phyloP scores from a whole-genome alignment of 768 basidiomycete genomes.

The Asterophora parasitica region DNA sequence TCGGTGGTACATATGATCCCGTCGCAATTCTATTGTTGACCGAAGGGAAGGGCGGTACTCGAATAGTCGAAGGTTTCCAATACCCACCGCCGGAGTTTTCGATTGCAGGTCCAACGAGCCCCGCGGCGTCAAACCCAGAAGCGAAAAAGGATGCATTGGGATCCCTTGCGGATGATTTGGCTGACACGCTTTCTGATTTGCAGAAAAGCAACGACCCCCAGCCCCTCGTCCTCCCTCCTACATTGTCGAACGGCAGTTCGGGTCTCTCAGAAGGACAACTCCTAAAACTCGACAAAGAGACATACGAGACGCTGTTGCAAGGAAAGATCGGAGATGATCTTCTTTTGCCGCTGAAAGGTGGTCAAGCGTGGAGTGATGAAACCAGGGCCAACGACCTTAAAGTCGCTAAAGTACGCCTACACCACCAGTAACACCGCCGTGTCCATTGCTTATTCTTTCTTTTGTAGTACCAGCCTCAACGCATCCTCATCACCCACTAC shows the following conservation, averaged over 20 bases:
- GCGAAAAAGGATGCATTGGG: slow-evolving; percentile 11
- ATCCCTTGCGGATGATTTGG: slow-evolving; percentile 34
- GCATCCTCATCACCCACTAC: slow-evolving; percentile 62
- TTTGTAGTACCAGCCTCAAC: slow-evolving; percentile 52
- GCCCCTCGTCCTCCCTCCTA: slow-evolving; percentile 29
- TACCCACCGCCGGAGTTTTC: slow-evolving; percentile 62
- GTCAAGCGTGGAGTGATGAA: slow-evolving; percentile 54
- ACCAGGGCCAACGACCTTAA: slow-evolving; percentile 44
- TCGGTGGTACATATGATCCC: slow-evolving; percentile 62
- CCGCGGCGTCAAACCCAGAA: slow-evolving; percentile 2
- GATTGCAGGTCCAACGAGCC: not conserved
- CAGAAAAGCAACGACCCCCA: slow-evolving; percentile 33
- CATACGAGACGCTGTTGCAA: slow-evolving; percentile 37
- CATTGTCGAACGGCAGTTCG: slow-evolving; percentile 31
- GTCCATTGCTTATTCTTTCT: not conserved
- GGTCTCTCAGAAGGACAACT: slow-evolving; percentile 41
- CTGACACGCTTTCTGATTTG: slow-evolving; percentile 36
- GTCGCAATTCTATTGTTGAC: slow-evolving; percentile 59
- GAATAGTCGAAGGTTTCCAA: slow-evolving; percentile 56
- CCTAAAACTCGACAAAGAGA: slow-evolving; percentile 40
- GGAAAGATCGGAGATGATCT: slow-evolving; percentile 17
- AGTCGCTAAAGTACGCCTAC: slow-evolving; percentile 50
- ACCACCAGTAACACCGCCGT: slow-evolving; percentile 11
- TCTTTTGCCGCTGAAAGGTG: slow-evolving; percentile 42
- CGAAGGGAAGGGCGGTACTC: slow-evolving; percentile 41